These are phyloP conservation scores for Lactarius sp. DNA, from an alignment of 768 basidiomycete genomes.

Conservation along the genomic window DNA sequence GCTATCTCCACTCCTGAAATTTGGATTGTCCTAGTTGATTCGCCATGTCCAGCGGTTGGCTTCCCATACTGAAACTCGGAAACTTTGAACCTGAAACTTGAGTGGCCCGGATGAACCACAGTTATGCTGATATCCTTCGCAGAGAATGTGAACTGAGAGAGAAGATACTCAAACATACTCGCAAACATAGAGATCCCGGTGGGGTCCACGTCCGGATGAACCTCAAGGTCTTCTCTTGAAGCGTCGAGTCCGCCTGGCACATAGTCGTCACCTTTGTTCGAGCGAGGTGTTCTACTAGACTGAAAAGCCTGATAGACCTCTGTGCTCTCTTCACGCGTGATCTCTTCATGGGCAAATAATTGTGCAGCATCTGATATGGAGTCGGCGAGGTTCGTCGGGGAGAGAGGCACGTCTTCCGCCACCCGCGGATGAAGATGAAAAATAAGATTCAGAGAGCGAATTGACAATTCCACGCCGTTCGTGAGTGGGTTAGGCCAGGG, in stretches of 20 bases:
- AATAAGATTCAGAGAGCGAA: constrained; percentile 64
- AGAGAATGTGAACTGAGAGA: constrained; percentile 75
- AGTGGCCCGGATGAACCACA: constrained; percentile 57
- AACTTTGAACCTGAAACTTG: constrained; percentile 56
- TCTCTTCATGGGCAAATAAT: constrained; percentile 80
- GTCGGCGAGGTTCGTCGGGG: constrained; percentile 51
- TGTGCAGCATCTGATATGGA: constrained; percentile 84
- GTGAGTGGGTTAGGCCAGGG: constrained; percentile 84
- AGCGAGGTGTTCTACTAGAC: constrained; percentile 34
- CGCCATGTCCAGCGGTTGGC: constrained; percentile 30
- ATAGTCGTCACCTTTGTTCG: constrained; percentile 35
- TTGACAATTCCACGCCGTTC: constrained; percentile 62
- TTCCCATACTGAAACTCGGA: constrained; percentile 56
- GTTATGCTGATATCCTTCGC: constrained; percentile 64
- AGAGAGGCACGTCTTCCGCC: constrained; percentile 24
- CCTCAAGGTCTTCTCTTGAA: constrained; percentile 40
- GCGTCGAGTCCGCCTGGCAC: constrained; percentile 67
- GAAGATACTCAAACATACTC: constrained; percentile 69
- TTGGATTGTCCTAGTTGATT: constrained; percentile 45
- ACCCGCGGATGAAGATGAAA: constrained; percentile 42
- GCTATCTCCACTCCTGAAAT: constrained; percentile 55
- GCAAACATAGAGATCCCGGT: constrained; percentile 79
- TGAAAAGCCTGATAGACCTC: constrained; percentile 66
- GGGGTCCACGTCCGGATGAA: constrained; percentile 50
- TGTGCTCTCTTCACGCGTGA: constrained; percentile 66